These are phyloP conservation scores for Lichtheimia hyalospora DNA, from an alignment of 371 early-diverging fungal genomes.

Conservation along the genomic window DNA sequence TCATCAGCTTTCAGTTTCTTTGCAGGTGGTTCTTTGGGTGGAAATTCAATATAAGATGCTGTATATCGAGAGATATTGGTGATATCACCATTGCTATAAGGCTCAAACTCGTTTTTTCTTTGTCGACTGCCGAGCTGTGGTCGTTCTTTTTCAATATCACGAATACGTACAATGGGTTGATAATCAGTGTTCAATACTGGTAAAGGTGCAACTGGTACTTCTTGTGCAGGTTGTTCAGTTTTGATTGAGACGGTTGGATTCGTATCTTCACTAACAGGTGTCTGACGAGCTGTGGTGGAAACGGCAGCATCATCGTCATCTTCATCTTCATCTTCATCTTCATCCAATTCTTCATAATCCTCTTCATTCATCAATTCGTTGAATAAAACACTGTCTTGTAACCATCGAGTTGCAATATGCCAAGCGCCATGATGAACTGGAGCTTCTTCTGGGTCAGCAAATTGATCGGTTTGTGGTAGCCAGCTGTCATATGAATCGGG, in stretches of 20 bases:
- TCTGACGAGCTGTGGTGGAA: not conserved
- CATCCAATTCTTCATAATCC: slow-evolving; percentile 61
- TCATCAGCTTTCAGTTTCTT: slow-evolving; percentile 9
- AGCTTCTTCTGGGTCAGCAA: slow-evolving; percentile 68
- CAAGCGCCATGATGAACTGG: slow-evolving; percentile 68
- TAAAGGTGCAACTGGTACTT: slow-evolving; percentile 4
- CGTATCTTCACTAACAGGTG: not conserved
- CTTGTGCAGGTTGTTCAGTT: not conserved
- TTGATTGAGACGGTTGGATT: not conserved
- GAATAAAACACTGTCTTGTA: slow-evolving; percentile 70
- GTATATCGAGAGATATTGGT: slow-evolving; percentile 61
- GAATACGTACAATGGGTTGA: slow-evolving; percentile 34
- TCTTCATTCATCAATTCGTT: slow-evolving; percentile 84
- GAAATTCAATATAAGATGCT: slow-evolving; percentile 32
- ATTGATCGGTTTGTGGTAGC: slow-evolving; percentile 67
- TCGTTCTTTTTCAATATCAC: slow-evolving; percentile 43
- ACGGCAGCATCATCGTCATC: slow-evolving; percentile 4
- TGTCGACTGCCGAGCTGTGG: slow-evolving; percentile 50
- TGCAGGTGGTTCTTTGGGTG: not conserved
- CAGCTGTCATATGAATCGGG: slow-evolving; percentile 85
- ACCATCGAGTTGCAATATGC: slow-evolving; percentile 72
- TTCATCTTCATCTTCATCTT: slow-evolving; percentile 21
- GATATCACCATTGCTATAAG: slow-evolving; percentile 64
- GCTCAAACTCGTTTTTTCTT: slow-evolving; percentile 69
- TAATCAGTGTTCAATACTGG: slow-evolving; percentile 24